These are phyloP conservation scores for Cyclanthera cordifolia DNA, from an alignment of 306 rosid species.

Conservation along the genomic window DNA sequence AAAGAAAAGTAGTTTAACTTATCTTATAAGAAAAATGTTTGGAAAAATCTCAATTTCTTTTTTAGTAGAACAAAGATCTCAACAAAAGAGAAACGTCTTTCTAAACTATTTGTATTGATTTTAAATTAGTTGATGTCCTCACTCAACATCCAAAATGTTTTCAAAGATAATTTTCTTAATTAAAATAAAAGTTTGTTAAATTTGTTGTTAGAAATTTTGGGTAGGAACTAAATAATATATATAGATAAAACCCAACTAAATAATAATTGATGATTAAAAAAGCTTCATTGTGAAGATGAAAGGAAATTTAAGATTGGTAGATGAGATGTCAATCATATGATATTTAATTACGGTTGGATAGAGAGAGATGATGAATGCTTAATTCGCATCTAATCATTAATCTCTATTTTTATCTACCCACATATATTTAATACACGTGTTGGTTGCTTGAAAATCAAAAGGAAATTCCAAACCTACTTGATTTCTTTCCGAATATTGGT, in stretches of 20 bases:
- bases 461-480: too few species aligned
- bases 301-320: not conserved
- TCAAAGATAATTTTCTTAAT: not conserved
- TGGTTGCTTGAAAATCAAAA: too few species aligned
- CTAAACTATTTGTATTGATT: not conserved
- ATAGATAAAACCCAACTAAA: not conserved
- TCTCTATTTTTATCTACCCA: not conserved
- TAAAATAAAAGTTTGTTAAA: not conserved
- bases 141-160: not conserved
- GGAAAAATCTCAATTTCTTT: too few species aligned
- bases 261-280: not conserved
- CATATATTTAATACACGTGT: not conserved
- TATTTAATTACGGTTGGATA: slow-evolving; percentile 6
- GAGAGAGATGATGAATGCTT: not conserved
- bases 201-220: not conserved
- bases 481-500: not conserved
- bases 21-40: too few species aligned
- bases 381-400: not conserved
- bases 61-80: too few species aligned
- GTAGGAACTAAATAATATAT: slow-evolving; percentile 11
- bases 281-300: slow-evolving; percentile 1
- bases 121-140: not conserved
- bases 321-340: slow-evolving; percentile 6
- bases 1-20: too few species aligned
- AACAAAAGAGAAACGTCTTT: too few species aligned